Base-by-base conservation (phyloP, 129 eudicot genomes). In the Artemisia annua region DNA sequence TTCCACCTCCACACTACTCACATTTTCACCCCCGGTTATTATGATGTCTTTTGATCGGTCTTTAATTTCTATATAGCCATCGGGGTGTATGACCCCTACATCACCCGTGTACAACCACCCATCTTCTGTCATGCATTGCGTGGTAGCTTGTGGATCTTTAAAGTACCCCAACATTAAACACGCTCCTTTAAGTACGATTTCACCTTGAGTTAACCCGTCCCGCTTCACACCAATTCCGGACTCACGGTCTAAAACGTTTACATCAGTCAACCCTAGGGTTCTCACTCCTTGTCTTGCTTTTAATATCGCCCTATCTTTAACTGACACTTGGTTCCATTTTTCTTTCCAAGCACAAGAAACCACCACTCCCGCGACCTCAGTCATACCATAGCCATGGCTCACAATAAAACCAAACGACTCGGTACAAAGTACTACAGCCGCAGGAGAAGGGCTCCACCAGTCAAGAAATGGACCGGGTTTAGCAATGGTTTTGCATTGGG, bases 81-180 rank as follows among this genome's bases (percentile, higher is more conserved):
- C 63, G 2, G 63, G 63, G 12, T 57, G 28, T 10, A 16, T 57
- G 15, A 57, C 63, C 26, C 12, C 63, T 10, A 57, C 26, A 10
- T 57, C 63, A 49, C 28, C 32, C 28, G 63, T 16, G 28, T 57
- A 19, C 18, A 57, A 57, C 63, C 63, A 57, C 15, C 63, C 63
- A 28, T 5, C 9, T 57, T 10, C 30, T 26, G 30, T 52, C 28
- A 57, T 4, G 12, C 26, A 8, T 28, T 57, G 18, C 9, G 13
- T 12, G 3, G 26, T 57, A 6, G 63, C 26, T 16, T 16, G 2
- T 19, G 63, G 63, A 6, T 19, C 13, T 13, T 57, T 57, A 1
- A 57, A 57, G 28, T 57, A 56, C 4, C 63, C 63, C 1, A 5
- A 5, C 63, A 57, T 57, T 8, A 57, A 9, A 17, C 7, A 16